These are phyloP conservation scores for Lepraria neglecta DNA, from an alignment of 495 filamentous ascomycete species.

Conservation along the genomic window DNA sequence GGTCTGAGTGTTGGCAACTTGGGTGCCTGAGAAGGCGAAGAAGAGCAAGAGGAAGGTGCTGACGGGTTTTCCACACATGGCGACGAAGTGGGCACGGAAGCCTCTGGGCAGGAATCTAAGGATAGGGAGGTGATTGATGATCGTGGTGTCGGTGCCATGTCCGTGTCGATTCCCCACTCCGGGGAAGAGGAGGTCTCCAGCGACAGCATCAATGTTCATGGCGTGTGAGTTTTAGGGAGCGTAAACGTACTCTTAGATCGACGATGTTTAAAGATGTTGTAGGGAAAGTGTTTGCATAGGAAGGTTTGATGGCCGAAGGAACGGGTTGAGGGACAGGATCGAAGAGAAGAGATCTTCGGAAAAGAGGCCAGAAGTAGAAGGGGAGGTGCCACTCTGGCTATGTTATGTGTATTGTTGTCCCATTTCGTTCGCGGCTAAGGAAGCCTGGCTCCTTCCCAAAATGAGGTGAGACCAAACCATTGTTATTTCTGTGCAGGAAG, in stretches of 20 bases:
- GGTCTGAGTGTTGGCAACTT: slow-evolving; percentile 33
- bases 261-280: background rate
- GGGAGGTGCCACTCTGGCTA: background rate
- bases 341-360: background rate
- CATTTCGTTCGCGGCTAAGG: background rate
- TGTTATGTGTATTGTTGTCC: background rate
- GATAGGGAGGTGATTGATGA: slow-evolving; percentile 14
- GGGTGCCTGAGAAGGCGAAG: slow-evolving; percentile 72
- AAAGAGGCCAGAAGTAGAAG: background rate
- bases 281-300: background rate
- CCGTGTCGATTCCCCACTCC: slow-evolving; percentile 19
- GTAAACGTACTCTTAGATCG: background rate
- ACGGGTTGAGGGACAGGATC: background rate
- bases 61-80: slow-evolving; percentile 61
- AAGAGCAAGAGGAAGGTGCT: slow-evolving; percentile 82
- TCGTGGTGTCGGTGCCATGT: slow-evolving; percentile 7
- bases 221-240: background rate
- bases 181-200: slow-evolving; percentile 15
- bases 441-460: too few relatives aligned
- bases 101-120: slow-evolving; percentile 12
- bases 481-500: too few relatives aligned
- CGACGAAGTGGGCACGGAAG: slow-evolving; percentile 37
- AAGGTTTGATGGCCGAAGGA: background rate
- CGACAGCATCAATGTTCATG: slow-evolving; percentile 22
- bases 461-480: too few relatives aligned